Base-by-base conservation (phyloP, 2,329 filamentous ascomycete species). In the Calonectria pauciramosa region DNA sequence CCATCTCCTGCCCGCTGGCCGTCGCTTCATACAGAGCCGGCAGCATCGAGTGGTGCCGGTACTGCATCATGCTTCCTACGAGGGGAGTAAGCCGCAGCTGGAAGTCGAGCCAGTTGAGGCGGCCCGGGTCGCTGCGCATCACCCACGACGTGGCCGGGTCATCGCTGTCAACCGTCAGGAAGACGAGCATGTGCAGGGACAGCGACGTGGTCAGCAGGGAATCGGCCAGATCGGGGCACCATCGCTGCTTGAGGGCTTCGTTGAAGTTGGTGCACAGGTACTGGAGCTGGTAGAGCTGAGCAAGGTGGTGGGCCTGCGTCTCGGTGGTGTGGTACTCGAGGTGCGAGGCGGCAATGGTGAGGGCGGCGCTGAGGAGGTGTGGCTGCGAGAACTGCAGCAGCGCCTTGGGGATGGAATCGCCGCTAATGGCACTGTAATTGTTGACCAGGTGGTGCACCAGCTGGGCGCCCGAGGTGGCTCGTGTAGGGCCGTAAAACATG, bases 181-280 rank as follows among this genome's bases (percentile, higher is more conserved):
- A 68, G 32, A 56, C 52, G 64, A 72, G 26, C 52, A 68, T 60
- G 32, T 68, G 65, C 34, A 68, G 44, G 14, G 54, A 51, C 70
- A 72, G 54, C 20, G 70, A 65, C n/a, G 70, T 72, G 7, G 52
- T 49, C 30, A 68, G n/a, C 52, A 72, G 41, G 32, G 70, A 54
- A 34, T 68, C 70, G 20, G 64, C 49, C 23, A 59, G 52, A 47
- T 23, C 14, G 44, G 34, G 52, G 11, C 23, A 26, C 44, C 49
- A n/a, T 14, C 44, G 30, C 52, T 47, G 38, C 32, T 51, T 51
- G 47, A 56, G 51, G 8, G 64, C 70, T 8, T 32, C 32, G 30
- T 41, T 52, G 54, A 68, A 68, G 36, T 63, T 63, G 34, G 23
- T 38, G 56, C 56, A 63, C 23, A 36, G 23, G 54, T 32, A 49